These are phyloP conservation scores for Aegilops sharonensis DNA, from an alignment of 176 grass and related monocot species.

Conservation along the genomic window DNA sequence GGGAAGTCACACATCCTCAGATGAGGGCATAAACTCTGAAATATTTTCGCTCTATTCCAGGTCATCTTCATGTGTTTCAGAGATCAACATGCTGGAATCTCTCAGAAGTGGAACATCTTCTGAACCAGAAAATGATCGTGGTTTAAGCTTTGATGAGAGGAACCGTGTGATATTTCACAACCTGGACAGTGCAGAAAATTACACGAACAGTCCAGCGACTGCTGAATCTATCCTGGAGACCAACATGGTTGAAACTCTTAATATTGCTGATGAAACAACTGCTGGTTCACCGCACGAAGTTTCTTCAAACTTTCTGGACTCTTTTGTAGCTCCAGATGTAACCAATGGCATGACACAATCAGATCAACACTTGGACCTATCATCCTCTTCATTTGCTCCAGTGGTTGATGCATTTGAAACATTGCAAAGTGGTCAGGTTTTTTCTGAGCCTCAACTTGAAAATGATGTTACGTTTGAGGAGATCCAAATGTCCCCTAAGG, in stretches of 20 bases:
- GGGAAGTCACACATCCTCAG: conserved; percentile 28
- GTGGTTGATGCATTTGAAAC: conserved; percentile 10
- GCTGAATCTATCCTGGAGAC: conserved; percentile 16
- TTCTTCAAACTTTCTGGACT: not conserved
- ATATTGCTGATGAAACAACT: not conserved
- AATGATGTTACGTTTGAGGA: not conserved
- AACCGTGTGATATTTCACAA: not conserved
- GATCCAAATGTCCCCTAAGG: not conserved
- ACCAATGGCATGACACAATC: not conserved
- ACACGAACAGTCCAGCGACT: not conserved
- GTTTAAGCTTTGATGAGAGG: conserved; percentile 1
- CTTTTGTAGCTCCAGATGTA: conserved; percentile 14
- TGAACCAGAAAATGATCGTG: not conserved
- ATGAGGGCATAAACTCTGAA: conserved; percentile 25
- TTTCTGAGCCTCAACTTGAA: not conserved
- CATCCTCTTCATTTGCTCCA: conserved; percentile 13
- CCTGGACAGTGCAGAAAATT: not conserved
- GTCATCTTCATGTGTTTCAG: conserved; percentile 48
- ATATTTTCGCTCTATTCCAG: conserved; percentile 45
- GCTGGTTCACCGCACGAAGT: not conserved
- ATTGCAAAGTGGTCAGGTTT: not conserved
- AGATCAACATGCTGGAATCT: conserved; percentile 24
- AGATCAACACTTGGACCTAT: conserved; percentile 18
- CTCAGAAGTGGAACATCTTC: not conserved
- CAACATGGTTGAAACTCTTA: conserved; percentile 6